Base-by-base conservation (phyloP, 176 grass and related monocot species). In the Cenchrus purpureus region DNA sequence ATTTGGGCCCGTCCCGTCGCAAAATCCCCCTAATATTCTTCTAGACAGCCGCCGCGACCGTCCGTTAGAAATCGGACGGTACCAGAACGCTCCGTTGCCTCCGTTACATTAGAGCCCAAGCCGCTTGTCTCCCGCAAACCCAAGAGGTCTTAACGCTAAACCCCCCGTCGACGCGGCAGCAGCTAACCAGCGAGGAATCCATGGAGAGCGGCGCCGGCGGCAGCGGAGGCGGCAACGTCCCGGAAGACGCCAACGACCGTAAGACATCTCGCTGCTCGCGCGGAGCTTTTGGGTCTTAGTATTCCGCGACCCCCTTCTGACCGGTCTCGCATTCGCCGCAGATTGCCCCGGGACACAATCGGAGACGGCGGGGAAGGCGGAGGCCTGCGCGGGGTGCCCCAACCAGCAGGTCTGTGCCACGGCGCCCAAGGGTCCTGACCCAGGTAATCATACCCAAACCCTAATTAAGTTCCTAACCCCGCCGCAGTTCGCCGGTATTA, bases 261-360 rank as follows among this genome's bases (percentile, higher is more conserved):
- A 91, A 42, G 84, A 6, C 34, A 53, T 63, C 4, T 76, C 25
- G 5, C 6, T 17, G 4, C 4, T 67, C 52, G 2, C 50, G 40
- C 4, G 51, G 48, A 11, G 4, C 29, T 61, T 6, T 44, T 54
- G 8, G 49, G 44, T 53, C 12, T 53, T 53, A 15, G 51, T 53
- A 53, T 49, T 49, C 46, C 40, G 46, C 44, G 48, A 28, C 6
- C 44, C 17, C 7, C 50, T 69, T 60, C 72, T 88, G 58, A 60
- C 82, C 10, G 32, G 13, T 12, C 11, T 51, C 11, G 49, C 49
- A 51, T 51, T 51, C 11, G 49, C 49, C 40, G 63, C 83, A 94
- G 91, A 92, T 78, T 97, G 91, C 81, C 91, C 91, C 2, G 91
- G 94, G 10, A 84, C 94, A 71, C 76, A 94, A 76, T 94, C 94